Percentiles rank a stretch among this genome's conserved stretches.
Evolutionary conservation across 768 basidiomycete genomes (phyloP).

Genomic region (Chalciporus pseudorubinellus): DNA sequence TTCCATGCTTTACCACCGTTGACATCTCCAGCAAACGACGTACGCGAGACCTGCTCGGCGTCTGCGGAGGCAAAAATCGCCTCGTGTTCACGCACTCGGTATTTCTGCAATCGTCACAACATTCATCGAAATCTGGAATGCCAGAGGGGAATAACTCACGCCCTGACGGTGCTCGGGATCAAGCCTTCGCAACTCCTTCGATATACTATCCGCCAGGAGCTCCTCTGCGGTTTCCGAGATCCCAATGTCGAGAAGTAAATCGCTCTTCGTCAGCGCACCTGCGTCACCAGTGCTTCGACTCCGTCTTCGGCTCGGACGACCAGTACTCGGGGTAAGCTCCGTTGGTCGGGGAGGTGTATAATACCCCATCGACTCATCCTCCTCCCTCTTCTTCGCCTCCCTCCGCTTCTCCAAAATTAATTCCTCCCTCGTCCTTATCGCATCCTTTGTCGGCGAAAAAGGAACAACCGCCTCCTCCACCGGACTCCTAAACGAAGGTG

Average conservation of each 20-base stretch:
- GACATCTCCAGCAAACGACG: conserved; percentile 75
- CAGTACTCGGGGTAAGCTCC: conserved; percentile 27
- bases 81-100: conserved; percentile 77
- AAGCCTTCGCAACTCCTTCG: conserved; percentile 64
- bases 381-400: conserved; percentile 54
- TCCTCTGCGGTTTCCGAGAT: conserved; percentile 48
- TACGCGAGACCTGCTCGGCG: conserved; percentile 66
- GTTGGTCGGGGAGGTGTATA: conserved; percentile 32
- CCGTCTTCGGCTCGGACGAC: conserved; percentile 58
- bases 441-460: conserved; percentile 59
- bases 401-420: conserved; percentile 70
- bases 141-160: conserved; percentile 17
- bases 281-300: conserved; percentile 82
- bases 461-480: conserved; percentile 35
- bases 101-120: conserved; percentile 48
- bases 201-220: conserved; percentile 65
- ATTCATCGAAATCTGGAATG: conserved; percentile 6
- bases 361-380: conserved; percentile 40
- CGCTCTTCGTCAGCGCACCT: conserved; percentile 39
- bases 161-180: conserved; percentile 37
- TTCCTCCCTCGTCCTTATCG: conserved; percentile 62
- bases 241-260: conserved; percentile 37
- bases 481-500: conserved; percentile 35
- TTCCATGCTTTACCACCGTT: conserved; percentile 83
- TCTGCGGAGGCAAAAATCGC: conserved; percentile 83